Evolutionary conservation across 495 filamentous ascomycete genomes (phyloP).

Genomic region (Haplographium delicatum): DNA sequence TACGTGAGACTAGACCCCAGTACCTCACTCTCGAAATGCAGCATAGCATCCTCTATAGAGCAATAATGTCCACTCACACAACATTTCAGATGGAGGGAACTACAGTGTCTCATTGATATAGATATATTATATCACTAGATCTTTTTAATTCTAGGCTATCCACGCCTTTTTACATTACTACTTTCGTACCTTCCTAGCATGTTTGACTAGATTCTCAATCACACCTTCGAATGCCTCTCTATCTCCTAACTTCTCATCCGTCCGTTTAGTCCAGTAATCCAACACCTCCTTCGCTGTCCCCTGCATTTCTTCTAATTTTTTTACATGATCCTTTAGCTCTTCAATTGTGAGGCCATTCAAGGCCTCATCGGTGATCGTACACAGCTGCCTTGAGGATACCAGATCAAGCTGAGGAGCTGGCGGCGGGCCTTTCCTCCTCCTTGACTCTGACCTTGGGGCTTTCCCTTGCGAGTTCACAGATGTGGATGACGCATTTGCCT

Average conservation of each 20-base stretch:
- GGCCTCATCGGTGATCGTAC: slow-evolving; percentile 77
- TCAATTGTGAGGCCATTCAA: slow-evolving; percentile 65
- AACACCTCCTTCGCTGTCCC: slow-evolving; percentile 67
- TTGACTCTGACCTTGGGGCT: slow-evolving; percentile 36
- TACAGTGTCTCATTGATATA: too few species aligned
- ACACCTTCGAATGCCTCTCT: slow-evolving; percentile 96
- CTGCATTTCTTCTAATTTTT: slow-evolving; percentile 61
- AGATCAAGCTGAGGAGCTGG: slow-evolving; percentile 75
- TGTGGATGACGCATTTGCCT: slow-evolving; percentile 48
- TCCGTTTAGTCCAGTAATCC: slow-evolving; percentile 82
- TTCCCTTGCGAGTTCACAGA: slow-evolving; percentile 50
- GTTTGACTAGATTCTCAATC: slow-evolving; percentile 95
- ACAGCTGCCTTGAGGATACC: slow-evolving; percentile 69
- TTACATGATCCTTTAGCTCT: slow-evolving; percentile 73
- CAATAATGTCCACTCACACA: too few species aligned
- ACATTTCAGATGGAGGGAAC: too few species aligned
- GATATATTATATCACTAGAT: too few species aligned
- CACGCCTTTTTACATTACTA: too few species aligned
- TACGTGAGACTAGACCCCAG: too few species aligned
- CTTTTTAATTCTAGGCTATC: too few species aligned
- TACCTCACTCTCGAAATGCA: too few species aligned
- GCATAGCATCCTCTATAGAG: too few species aligned
- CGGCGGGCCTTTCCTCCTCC: slow-evolving; percentile 49
- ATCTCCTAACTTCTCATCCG: slow-evolving; percentile 79
- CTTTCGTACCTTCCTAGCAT: slow-evolving; percentile 84